Base-by-base conservation (phyloP, 2,329 filamentous ascomycete species). In the Colletotrichum sp. region DNA sequence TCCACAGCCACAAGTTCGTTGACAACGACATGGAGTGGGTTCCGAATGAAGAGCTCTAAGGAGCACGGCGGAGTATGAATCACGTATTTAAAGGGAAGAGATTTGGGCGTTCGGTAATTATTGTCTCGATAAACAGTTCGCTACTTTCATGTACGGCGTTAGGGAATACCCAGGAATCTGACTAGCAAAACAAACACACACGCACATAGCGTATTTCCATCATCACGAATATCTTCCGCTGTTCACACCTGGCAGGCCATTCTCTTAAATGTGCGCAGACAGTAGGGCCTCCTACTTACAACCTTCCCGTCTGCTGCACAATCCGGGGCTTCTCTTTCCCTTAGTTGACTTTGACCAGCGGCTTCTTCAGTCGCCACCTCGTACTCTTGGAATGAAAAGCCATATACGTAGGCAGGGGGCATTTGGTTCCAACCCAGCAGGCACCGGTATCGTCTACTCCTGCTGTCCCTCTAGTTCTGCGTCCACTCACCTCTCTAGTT, bases 1-100 rank as follows among this genome's bases (percentile, higher is more conserved):
- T 2, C 18, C 48, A 5, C 48, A 88, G 87, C 5, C 84, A 89
- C 71, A 79, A 82, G 10, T 89, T 88, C 67, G 82, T 87, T 26
- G 80, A 85, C 16, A 77, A 81, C 12, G 80, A 82, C 67, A 83
- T 85, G 80, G 80, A 82, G 74, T 86, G 84, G 84, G 59, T 77
- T 18, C 59, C 76, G 7, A 55, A 30, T 13, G 61, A 73, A 1
- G 65, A 76, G n/a, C 74, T 76, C 18, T 76, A 65, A 76, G 43
- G 15, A 13, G 6, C 2, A 3, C 3, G 13, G 9, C 12, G 16
- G 18, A 63, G 32, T 59, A 61, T 12, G 24, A 65, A n/a, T 36
- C 13, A 18, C 26, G 30, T 21, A 15, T 24, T 65, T 18, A 3
- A 1, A n/a, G 21, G 7, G 5, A 8, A 48, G 52, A 36, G 7